These are phyloP conservation scores for Neocallimastix lanati DNA, from an alignment of 192 early-diverging fungal species.

Conservation along the genomic window DNA sequence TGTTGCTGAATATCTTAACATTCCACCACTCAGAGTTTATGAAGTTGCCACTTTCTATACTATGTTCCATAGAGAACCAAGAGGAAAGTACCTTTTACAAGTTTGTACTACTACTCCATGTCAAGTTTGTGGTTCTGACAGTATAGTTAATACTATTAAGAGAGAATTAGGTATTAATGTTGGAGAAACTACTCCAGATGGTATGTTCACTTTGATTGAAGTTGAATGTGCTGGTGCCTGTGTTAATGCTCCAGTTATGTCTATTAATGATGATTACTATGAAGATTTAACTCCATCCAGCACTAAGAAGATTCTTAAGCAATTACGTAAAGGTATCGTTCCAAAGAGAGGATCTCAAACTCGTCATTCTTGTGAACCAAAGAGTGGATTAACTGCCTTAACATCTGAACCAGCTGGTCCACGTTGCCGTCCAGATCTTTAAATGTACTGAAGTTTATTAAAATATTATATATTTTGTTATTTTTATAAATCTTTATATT, in stretches of 20 bases:
- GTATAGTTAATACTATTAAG: conserved; percentile 75
- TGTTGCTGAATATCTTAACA: conserved; percentile 80
- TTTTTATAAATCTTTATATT: no score
- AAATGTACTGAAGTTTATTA: neutral
- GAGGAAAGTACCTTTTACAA: conserved; percentile 97
- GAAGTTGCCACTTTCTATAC: conserved; percentile 99
- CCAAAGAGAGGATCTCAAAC: conserved; percentile 67
- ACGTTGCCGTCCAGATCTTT: neutral
- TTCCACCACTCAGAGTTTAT: conserved; percentile 97
- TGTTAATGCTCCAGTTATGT: conserved; percentile 91
- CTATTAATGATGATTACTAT: conserved; percentile 96
- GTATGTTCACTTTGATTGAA: conserved; percentile 93
- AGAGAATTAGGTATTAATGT: conserved; percentile 77
- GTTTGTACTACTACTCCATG: conserved; percentile 98
- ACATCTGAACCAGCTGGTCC: conserved; percentile 75
- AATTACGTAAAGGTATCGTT: conserved; percentile 59
- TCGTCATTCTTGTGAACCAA: conserved; percentile 77
- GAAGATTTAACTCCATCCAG: conserved; percentile 91
- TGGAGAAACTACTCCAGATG: conserved; percentile 84
- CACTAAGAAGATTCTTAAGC: conserved; percentile 71
- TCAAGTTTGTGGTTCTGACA: conserved; percentile 80
- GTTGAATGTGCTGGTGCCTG: conserved; percentile 99
- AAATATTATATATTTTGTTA: no score
- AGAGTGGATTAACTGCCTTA: conserved; percentile 60
- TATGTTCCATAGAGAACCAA: conserved; percentile 97